Base-by-base conservation (phyloP, 176 grass and related monocot genomes). In the Thinopyrum elongatum region DNA sequence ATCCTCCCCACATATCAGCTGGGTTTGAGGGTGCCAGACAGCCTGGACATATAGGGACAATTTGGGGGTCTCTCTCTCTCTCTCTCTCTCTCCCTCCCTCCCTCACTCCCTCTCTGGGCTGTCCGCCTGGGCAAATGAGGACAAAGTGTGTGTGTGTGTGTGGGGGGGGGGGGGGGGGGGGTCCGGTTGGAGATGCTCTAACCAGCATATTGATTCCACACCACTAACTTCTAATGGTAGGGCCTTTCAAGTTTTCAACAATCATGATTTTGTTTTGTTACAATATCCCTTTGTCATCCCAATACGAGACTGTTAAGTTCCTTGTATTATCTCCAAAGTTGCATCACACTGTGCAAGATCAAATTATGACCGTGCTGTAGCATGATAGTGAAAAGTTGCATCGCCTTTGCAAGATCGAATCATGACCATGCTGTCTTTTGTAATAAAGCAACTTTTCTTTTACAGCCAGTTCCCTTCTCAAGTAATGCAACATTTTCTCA, bases 251-350 rank as follows among this genome's bases (percentile, higher is more conserved):
- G 47, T 51, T 42, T 66, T 57, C 72, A 47, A 38, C 65, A 44
- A 65, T 74, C 57, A 58, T 38, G 61, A 41, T 76, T 63, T 83
- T 72, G 59, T 26, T 28, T 25, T 79, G 7, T 30, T 83, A 27
- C 58, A 22, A 13, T 59, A 27, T 30, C 9, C 4, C 27, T 16
- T 68, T 77, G 13, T 28, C 5, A 68, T 46, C 17, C 57, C 33
- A 74, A 31, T 0, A 80, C 22, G 34, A 28, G 2, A 31, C 44
- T 41, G 26, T 59, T 75, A 0, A 7, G 17, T 35, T 89, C 38
- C 23, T 61, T 35, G 0, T 63, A 47, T 26, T 63, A 36, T 33
- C 13, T 41, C 30, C 2, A 55, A 35, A 23, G 65, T 31, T 71
- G 38, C 22, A 22, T 41, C 27, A 25, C 9, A 51, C 46, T 34